Evolutionary conservation across 768 basidiomycete genomes (phyloP), one percentile per base, ranked within the genome.

Genomic region (Rhodocollybia butyracea): DNA sequence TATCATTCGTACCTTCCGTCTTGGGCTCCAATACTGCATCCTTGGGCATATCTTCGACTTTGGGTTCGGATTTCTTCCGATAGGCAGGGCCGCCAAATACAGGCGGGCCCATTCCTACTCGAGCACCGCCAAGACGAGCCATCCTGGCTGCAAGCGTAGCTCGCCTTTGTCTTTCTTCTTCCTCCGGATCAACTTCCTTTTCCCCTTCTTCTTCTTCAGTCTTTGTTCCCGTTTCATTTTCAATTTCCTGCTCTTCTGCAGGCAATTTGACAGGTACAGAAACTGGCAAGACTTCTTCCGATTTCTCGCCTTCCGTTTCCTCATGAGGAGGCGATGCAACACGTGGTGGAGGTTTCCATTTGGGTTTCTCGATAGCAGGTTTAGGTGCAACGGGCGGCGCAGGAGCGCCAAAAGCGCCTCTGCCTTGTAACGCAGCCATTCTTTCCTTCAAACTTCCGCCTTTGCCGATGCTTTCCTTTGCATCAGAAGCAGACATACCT

Each of bases 351-450:
- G 89, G 84, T 66, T 91, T 93, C 92, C 93, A 95, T 69, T 89
- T 91, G 12, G 89, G 89, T 61, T 85, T 86, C 63, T 87, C 86
- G 27, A 76, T 66, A 0, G 79, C 72, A 5, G 86, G 85, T 55
- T 83, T 81, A 1, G 88, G 81, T 6, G 77, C 69, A 10, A 76
- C 61, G 34, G 76, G 70, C 5, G 80, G 64, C 7, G 83, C 78
- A 1, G 85, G 78, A 1, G 74, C 79, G 15, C 90, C 90, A 64
- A 96, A 92, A 10, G 76, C 92, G 15, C 90, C 89, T 42, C 79
- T 85, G 7, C 89, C 91, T 67, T 94, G 90, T 34, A 98, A 73
- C 2, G 94, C 93, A 29, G 94, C 94, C 94, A 98, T 97, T 34
- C 96, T 84, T 57, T 97, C 96, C 73, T 87, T 94, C 61, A 98